A percentile compares a stretch with the other conserved stretches of the same genome.
These are phyloP conservation scores for Candida rishiriensis DNA, from an alignment of 805 yeast species.

Conservation along the genomic window DNA sequence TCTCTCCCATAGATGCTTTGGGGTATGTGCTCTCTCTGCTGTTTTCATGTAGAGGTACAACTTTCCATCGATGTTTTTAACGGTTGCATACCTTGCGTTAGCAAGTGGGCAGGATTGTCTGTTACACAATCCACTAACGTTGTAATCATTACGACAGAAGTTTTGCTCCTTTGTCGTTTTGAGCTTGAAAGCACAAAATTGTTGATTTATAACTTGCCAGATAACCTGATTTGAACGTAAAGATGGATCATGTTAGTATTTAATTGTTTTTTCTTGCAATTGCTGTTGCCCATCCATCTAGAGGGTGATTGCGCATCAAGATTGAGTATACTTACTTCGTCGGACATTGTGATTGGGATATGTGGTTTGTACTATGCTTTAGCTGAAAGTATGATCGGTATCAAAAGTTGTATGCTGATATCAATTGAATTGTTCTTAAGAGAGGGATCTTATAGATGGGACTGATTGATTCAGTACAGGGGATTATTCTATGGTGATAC, in stretches of 20 bases:
- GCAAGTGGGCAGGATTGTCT: constrained; percentile 97
- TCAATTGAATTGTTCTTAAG: neutral
- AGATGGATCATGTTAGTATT: constrained; percentile 4
- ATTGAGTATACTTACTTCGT: constrained; percentile 22
- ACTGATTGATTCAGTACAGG: too few relatives aligned
- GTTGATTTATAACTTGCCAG: constrained; percentile 96
- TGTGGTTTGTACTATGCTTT: too few relatives aligned
- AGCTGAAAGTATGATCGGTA: neutral
- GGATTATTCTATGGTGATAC: too few relatives aligned
- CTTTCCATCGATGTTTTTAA: constrained; percentile 73
- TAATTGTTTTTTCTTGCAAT: too few relatives aligned
- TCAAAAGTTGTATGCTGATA: neutral
- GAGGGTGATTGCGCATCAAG: neutral
- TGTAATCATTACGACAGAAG: constrained; percentile 94
- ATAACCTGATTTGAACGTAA: constrained; percentile 54
- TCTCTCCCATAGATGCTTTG: constrained; percentile 92
- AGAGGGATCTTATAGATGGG: too few relatives aligned
- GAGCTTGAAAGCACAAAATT: constrained; percentile 91
- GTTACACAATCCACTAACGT: constrained; percentile 89
- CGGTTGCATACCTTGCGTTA: constrained; percentile 86
- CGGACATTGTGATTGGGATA: constrained; percentile 19
- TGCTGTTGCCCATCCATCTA: neutral
- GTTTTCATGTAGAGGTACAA: constrained; percentile 91
- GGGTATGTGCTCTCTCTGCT: constrained; percentile 95
- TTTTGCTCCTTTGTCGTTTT: constrained; percentile 85